Base-by-base conservation (phyloP, 148 eudicot species). In the Salicornia ramosissima region DNA sequence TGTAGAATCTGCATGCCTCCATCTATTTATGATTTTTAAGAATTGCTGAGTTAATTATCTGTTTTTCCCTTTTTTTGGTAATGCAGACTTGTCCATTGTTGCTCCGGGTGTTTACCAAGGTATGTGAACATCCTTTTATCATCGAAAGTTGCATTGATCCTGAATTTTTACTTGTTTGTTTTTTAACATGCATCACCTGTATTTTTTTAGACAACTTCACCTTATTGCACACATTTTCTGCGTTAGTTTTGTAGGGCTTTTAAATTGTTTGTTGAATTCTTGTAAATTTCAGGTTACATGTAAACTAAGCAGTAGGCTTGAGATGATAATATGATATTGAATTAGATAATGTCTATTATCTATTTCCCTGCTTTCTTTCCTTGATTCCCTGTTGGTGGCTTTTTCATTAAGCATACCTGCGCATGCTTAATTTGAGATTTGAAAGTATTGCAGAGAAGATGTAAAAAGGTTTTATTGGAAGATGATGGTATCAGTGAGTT, bases 41-140 rank as follows among this genome's bases (percentile, higher is more conserved):
- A 43, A 21, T 13, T 33, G 29, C 13, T 74, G 24, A 66, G 28
- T 46, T 53, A 50, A 10, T 25, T 63, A 22, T 65, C 22, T 31
- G 54, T 56, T 64, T 22, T 3, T 65, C 22, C 25, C 47, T 56
- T 64, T 22, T 3, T 66, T 71, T 65, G 56, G 24, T 52, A 29
- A 51, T 79, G 70, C 80, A 82, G 85, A 82, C 85, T 64, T 82
- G 85, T 64, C 85, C 85, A 1, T 61, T 82, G 61, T 49, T 82
- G 80, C 80, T 82, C 39, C 80, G 85, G 54, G 85, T 82, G 52
- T 82, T 82, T 70, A 82, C 85, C 1, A 78, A 82, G 85, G 85
- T 82, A 65, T 45, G 75, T 74, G 19, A 43, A 40, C 24, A 29
- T 54, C 61, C 28, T 43, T 10, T n/a, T 21, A 52, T 53, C n/a